These are phyloP conservation scores for Trichoderma sp. DNA, from an alignment of 2,329 filamentous ascomycete species.

Conservation along the genomic window DNA sequence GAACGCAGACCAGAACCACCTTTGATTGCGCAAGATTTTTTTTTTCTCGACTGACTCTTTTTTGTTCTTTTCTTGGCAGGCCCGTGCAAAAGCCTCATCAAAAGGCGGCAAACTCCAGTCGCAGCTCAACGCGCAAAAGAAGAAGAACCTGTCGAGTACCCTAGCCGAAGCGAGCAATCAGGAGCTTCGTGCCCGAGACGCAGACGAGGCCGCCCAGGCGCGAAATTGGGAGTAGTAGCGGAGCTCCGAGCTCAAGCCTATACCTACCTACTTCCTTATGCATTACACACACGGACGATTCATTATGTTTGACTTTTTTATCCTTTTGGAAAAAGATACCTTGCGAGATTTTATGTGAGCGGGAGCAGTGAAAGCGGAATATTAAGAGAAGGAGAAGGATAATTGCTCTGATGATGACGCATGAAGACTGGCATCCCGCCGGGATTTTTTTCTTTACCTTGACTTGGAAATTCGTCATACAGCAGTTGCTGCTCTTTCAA, in stretches of 20 bases:
- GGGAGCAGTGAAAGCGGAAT: not conserved
- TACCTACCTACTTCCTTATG: not conserved
- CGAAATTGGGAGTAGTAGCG: slow-evolving; percentile 42
- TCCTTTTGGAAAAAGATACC: not conserved
- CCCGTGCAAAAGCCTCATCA: slow-evolving; percentile 64
- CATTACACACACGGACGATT: not conserved
- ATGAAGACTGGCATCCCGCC: not conserved
- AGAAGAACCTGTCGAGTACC: slow-evolving; percentile 69
- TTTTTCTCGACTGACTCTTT: not conserved
- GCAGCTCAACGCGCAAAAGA: slow-evolving; percentile 76
- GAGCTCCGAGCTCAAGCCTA: not conserved
- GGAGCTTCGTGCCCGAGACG: slow-evolving; percentile 67
- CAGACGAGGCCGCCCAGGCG: slow-evolving; percentile 59
- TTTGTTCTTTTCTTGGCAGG: slow-evolving; percentile 42
- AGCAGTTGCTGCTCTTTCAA: not conserved
- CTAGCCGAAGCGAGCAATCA: slow-evolving; percentile 69
- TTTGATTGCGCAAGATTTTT: not conserved
- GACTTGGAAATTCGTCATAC: not conserved
- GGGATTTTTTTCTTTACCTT: not conserved
- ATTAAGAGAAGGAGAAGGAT: not conserved
- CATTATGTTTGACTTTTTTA: not conserved
- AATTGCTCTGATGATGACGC: not conserved
- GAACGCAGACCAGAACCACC: not conserved
- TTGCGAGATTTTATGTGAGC: not conserved
- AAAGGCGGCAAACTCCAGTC: slow-evolving; percentile 68